These are phyloP conservation scores for Argentina anserina DNA, from an alignment of 306 rosid genomes.

Conservation along the genomic window DNA sequence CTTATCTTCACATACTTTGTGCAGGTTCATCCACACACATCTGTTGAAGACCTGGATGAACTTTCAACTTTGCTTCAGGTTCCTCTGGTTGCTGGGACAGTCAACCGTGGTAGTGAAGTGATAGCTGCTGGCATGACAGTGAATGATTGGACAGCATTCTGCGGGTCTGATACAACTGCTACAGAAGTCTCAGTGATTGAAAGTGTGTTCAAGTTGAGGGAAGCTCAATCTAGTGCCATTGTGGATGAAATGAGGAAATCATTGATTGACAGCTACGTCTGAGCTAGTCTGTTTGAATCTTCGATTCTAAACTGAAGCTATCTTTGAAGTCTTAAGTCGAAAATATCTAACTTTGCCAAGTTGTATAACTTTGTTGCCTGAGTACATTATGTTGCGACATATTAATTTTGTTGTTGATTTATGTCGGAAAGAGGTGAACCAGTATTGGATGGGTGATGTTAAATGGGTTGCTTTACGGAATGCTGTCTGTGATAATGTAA, in stretches of 20 bases:
- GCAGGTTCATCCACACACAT: slow-evolving; percentile 96
- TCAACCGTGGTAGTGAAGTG: slow-evolving; percentile 89
- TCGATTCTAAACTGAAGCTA: neutral
- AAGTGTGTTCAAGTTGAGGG: slow-evolving; percentile 87
- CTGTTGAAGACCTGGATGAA: slow-evolving; percentile 86
- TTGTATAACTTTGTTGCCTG: neutral
- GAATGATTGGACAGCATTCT: slow-evolving; percentile 94
- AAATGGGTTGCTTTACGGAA: neutral
- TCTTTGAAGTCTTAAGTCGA: neutral
- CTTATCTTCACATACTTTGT: slow-evolving; percentile 3
- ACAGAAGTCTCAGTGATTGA: slow-evolving; percentile 89
- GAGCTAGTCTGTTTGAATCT: slow-evolving; percentile 12
- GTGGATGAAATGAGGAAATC: slow-evolving; percentile 91
- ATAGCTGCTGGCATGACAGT: slow-evolving; percentile 80
- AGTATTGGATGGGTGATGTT: neutral
- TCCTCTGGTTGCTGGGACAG: slow-evolving; percentile 86
- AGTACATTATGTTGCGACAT: neutral
- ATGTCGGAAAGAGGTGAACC: neutral
- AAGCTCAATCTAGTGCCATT: slow-evolving; percentile 75
- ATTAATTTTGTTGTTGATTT: neutral
- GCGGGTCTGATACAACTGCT: slow-evolving; percentile 92
- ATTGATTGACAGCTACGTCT: slow-evolving; percentile 68
- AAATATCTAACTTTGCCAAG: neutral
- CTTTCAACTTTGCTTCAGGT: slow-evolving; percentile 95
- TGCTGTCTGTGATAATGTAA: neutral